A percentile compares a stretch with the other conserved stretches of the same genome.
Evolutionary conservation across 1,139 yeast species (phyloP).

Genomic region (Yamadazyma jaroonii): DNA sequence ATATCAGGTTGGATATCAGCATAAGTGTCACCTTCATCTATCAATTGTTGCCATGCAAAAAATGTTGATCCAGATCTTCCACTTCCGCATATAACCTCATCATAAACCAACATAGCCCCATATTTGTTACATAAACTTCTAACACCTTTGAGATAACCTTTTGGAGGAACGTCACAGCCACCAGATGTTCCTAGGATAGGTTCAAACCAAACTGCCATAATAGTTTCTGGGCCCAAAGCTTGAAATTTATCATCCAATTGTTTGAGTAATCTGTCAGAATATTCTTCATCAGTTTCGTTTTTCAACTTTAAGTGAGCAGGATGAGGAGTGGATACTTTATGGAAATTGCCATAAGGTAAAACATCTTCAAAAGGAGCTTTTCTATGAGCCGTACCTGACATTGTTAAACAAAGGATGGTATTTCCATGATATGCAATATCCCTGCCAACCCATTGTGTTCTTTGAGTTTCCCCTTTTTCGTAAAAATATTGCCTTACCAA

Average conservation of each 20-base stretch:
- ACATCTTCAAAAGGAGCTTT: constrained; percentile 36
- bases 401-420: constrained; percentile 51
- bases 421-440: constrained; percentile 55
- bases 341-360: constrained; percentile 35
- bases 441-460: constrained; percentile 50
- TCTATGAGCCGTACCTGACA: constrained; percentile 39
- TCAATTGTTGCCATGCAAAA: constrained; percentile 44
- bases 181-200: constrained; percentile 55
- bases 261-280: constrained; percentile 39
- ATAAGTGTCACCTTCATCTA: constrained; percentile 1
- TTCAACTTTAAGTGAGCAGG: constrained; percentile 36
- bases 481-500: constrained; percentile 50
- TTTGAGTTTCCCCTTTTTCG: constrained; percentile 45
- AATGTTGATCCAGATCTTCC: constrained; percentile 40
- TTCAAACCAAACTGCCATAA: constrained; percentile 51
- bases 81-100: constrained; percentile 65
- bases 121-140: constrained; percentile 52
- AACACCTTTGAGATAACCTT: constrained; percentile 56
- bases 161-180: constrained; percentile 54
- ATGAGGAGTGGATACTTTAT: constrained; percentile 43
- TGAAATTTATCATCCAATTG: constrained; percentile 46
- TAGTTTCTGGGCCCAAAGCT: constrained; percentile 47
- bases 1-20: constrained; percentile 52
- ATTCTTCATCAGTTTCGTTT: constrained; percentile 45
- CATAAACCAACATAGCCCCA: constrained; percentile 51